Conservation (phyloP, 2,329 filamentous ascomycete genomes). For the Dactylonectria macrodidyma region DNA sequence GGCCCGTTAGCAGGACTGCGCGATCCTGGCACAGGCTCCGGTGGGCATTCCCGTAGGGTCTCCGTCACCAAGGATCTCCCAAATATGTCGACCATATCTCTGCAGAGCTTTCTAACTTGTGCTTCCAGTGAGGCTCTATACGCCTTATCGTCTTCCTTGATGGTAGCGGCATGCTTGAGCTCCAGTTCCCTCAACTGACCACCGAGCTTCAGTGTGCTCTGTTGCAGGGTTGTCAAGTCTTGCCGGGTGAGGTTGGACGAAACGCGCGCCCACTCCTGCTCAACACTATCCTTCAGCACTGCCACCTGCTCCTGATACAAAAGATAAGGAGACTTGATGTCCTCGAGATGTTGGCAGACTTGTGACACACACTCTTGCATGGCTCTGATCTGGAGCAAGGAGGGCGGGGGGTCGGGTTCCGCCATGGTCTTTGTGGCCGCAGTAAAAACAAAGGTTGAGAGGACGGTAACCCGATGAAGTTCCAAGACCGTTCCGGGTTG, state of each 20-base stretch:
- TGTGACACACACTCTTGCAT: slow-evolving; percentile 6
- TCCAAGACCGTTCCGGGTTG: too few relatives aligned
- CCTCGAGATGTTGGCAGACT: background rate
- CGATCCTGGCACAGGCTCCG: too few relatives aligned
- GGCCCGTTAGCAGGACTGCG: too few relatives aligned
- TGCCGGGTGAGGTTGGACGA: background rate
- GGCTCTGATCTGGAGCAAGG: slow-evolving; percentile 11
- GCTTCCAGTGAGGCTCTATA: too few relatives aligned
- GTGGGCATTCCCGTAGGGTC: too few relatives aligned
- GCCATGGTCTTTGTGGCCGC: too few relatives aligned
- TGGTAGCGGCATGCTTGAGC: slow-evolving; percentile 1
- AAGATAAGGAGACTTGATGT: slow-evolving; percentile 10
- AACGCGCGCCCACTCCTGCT: background rate
- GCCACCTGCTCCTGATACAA: slow-evolving; percentile 5
- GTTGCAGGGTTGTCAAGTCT: background rate
- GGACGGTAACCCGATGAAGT: too few relatives aligned
- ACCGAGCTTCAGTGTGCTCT: slow-evolving; percentile 10
- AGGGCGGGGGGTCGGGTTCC: background rate
- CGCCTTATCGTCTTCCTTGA: too few relatives aligned
- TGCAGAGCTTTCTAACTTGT: too few relatives aligned
- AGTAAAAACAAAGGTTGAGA: too few relatives aligned
- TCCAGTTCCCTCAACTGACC: slow-evolving; percentile 8
- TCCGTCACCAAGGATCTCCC: too few relatives aligned
- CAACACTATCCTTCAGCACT: background rate
- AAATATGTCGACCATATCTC: too few relatives aligned